A percentile compares a stretch with the other conserved stretches of the same genome.
These are phyloP conservation scores for Piper longum DNA, from an alignment of 164 flowering plant species.

Conservation along the genomic window DNA sequence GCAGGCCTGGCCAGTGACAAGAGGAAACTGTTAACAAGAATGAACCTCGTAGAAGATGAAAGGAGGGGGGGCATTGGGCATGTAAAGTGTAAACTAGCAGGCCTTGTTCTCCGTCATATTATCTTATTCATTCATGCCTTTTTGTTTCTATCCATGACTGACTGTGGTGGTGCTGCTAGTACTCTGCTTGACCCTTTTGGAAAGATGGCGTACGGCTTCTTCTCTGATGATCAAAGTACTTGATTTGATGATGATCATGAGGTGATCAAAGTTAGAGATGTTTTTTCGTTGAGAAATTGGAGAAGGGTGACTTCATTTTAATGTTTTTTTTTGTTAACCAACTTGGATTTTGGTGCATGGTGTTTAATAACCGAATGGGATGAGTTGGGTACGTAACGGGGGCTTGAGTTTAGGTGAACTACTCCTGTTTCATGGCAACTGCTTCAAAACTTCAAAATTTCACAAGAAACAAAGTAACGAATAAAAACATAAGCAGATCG, in stretches of 20 bases:
- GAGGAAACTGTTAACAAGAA: background rate
- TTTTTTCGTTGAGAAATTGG: too few relatives aligned
- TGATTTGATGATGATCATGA: too few relatives aligned
- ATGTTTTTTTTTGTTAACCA: too few relatives aligned
- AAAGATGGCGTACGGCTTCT: background rate
- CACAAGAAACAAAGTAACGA: too few relatives aligned
- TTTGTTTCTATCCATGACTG: background rate
- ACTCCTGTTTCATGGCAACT: background rate
- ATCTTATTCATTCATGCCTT: background rate
- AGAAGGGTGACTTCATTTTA: too few relatives aligned
- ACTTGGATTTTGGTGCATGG: too few relatives aligned
- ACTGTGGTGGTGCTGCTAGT: too few relatives aligned
- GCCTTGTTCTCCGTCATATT: background rate
- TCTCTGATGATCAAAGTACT: too few relatives aligned
- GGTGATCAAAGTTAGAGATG: too few relatives aligned
- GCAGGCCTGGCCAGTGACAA: background rate
- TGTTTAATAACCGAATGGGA: too few relatives aligned
- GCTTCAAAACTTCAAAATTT: background rate
- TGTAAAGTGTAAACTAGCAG: background rate
- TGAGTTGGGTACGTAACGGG: background rate
- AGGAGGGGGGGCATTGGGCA: background rate
- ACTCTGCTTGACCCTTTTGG: background rate
- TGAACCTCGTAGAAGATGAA: background rate
- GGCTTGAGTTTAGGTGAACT: background rate
- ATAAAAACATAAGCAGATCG: too few relatives aligned